Evolutionary conservation across 306 rosid genomes (phyloP).

Genomic region (Quercus alba): DNA sequence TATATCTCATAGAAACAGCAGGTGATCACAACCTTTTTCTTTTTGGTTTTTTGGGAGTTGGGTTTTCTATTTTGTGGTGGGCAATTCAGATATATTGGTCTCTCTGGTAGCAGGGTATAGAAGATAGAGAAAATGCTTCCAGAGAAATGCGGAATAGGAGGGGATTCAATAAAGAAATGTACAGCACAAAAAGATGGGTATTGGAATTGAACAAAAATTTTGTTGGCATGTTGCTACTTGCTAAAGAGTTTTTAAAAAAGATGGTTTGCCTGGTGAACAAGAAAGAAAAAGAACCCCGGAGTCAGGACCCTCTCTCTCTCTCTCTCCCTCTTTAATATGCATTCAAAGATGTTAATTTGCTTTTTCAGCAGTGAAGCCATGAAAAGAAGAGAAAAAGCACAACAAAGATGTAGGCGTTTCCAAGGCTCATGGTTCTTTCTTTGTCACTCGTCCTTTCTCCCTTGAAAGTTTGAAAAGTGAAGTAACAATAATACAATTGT

Average conservation of each 20-base stretch:
- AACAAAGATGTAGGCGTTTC: conserved; percentile 32
- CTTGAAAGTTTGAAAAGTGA: conserved; percentile 21
- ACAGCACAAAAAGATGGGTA: conserved; percentile 42
- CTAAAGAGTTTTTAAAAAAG: conserved; percentile 13
- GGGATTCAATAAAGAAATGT: conserved; percentile 37
- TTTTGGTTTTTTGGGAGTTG: not conserved
- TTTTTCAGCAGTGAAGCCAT: conserved; percentile 41
- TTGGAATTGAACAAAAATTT: conserved; percentile 31
- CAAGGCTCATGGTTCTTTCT: conserved; percentile 44
- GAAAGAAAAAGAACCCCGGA: conserved; percentile 35
- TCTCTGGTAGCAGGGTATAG: conserved; percentile 29
- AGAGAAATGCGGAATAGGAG: conserved; percentile 25
- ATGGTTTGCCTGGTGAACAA: conserved; percentile 31
- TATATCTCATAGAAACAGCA: not conserved
- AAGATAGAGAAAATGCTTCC: conserved; percentile 27
- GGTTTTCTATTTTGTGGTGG: not conserved
- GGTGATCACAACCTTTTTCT: not conserved
- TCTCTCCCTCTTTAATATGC: conserved; percentile 13
- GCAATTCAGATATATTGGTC: not conserved
- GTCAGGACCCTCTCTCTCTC: conserved; percentile 12
- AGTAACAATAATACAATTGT: conserved; percentile 28
- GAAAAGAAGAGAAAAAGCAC: conserved; percentile 46
- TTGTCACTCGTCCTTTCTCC: conserved; percentile 24
- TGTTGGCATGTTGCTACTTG: conserved; percentile 12
- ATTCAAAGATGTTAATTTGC: conserved; percentile 38